Percentiles rank a stretch among this genome's conserved stretches.
Conservation (phyloP, 257 asterid species). For the Solanum lignicaule region DNA sequence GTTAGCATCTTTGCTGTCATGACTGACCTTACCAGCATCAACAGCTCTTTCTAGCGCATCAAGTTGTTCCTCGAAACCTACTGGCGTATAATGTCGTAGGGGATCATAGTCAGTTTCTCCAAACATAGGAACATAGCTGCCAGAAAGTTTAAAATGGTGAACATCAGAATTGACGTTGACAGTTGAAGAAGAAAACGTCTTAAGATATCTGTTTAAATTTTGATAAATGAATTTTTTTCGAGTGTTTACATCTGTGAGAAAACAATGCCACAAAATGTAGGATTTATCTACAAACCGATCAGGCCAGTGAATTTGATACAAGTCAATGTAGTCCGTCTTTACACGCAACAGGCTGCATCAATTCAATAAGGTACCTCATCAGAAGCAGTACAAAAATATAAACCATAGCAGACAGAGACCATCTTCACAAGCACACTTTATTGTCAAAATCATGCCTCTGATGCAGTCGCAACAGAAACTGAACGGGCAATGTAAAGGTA, state of each 20-base stretch:
- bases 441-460: not conserved
- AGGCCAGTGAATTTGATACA: conserved; percentile 98
- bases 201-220: not conserved
- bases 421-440: not conserved
- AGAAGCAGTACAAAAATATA: not conserved
- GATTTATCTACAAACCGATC: conserved; percentile 73
- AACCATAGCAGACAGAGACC: not conserved
- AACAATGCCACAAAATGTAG: not conserved
- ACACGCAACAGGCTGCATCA: conserved; percentile 61
- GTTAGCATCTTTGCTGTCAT: not conserved
- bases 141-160: conserved; percentile 3
- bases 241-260: not conserved
- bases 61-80: conserved; percentile 72
- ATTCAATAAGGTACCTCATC: not conserved
- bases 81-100: conserved; percentile 29
- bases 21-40: conserved; percentile 78
- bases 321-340: conserved; percentile 66
- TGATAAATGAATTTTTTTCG: not conserved
- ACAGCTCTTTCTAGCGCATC: conserved; percentile 62
- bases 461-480: not conserved
- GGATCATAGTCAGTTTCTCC: conserved; percentile 81
- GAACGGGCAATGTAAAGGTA: not conserved
- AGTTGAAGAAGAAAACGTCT: not conserved
- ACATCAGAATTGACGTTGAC: not conserved
- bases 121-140: conserved; percentile 70